Percentiles rank a stretch among this genome's conserved stretches.
phyloP scores from a whole-genome alignment of 495 filamentous ascomycete genomes.

The Lindgomyces ingoldianus region DNA sequence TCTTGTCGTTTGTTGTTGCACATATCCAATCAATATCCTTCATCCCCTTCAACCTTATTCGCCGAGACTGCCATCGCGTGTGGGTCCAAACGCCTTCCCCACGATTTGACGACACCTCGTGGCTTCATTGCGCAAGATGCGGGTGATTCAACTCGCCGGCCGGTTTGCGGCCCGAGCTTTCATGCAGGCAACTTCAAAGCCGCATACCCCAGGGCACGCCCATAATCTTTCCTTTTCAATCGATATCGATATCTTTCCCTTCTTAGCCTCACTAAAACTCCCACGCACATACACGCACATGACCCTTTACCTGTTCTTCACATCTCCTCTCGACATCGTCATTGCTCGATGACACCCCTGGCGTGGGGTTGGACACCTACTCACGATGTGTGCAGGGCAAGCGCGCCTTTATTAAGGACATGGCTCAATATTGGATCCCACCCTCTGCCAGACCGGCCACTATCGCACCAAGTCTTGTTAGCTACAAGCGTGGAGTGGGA shows the following conservation, averaged over 20 bases:
- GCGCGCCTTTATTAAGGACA: constrained; percentile 97
- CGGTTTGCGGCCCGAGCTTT: background rate
- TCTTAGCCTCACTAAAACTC: background rate
- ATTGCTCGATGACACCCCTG: background rate
- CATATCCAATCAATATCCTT: constrained; percentile 24
- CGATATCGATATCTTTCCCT: background rate
- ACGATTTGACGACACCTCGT: constrained; percentile 22
- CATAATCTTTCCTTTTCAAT: background rate
- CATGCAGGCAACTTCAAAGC: constrained; percentile 1
- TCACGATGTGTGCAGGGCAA: constrained; percentile 60
- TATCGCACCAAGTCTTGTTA: constrained; percentile 72
- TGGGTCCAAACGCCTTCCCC: constrained; percentile 13
- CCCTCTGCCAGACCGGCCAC: constrained; percentile 64
- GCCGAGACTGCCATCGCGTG: constrained; percentile 29
- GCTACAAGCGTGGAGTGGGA: constrained; percentile 63
- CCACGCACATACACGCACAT: background rate
- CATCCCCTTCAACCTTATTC: constrained; percentile 19
- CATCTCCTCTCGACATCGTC: background rate
- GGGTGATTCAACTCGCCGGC: constrained; percentile 29
- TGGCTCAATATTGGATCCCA: constrained; percentile 82
- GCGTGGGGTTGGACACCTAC: constrained; percentile 28
- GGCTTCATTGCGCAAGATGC: constrained; percentile 28
- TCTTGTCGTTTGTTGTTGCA: constrained; percentile 15
- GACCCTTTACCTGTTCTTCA: background rate
- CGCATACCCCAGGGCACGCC: background rate